A percentile compares a stretch with the other conserved stretches of the same genome.
Evolutionary conservation across 192 early-diverging fungal genomes (phyloP).

Genomic region (Podila clonocystis): DNA sequence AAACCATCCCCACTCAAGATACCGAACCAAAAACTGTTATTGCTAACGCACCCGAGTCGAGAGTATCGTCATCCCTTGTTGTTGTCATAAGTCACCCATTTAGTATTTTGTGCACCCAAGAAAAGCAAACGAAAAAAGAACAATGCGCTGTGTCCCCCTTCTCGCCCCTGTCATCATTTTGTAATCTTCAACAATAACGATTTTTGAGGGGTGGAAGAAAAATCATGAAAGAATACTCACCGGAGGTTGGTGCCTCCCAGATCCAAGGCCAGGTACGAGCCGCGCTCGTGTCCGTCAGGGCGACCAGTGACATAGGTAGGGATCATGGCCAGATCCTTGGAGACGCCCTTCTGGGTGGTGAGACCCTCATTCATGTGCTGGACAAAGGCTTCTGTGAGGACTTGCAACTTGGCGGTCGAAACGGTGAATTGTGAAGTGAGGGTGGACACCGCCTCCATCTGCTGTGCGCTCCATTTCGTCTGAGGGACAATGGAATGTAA

Average conservation of each 20-base stretch:
- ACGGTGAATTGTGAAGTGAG: conserved; percentile 54
- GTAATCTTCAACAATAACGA: too few relatives aligned
- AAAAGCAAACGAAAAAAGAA: neutral
- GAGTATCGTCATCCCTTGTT: too few relatives aligned
- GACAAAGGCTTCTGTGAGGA: conserved; percentile 59
- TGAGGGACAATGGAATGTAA: conserved; percentile 6
- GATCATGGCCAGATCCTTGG: conserved; percentile 76
- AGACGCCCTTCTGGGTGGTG: conserved; percentile 22
- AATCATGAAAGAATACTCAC: conserved; percentile 14
- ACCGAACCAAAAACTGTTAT: neutral
- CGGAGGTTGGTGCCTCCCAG: conserved; percentile 97
- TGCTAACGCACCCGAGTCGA: too few relatives aligned
- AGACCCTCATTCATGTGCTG: conserved; percentile 61
- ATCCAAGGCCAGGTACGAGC: conserved; percentile 91
- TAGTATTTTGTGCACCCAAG: too few relatives aligned
- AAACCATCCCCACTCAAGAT: too few relatives aligned
- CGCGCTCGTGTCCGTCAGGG: conserved; percentile 87
- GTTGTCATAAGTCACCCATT: too few relatives aligned
- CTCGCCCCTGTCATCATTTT: too few relatives aligned
- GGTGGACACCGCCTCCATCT: neutral
- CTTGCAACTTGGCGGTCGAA: conserved; percentile 56
- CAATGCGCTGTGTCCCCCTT: too few relatives aligned
- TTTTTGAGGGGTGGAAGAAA: too few relatives aligned
- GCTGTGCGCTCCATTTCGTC: conserved; percentile 29
- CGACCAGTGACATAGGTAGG: conserved; percentile 85